Evolutionary conservation across 176 grass and related monocot species (phyloP), one percentile per base, ranked within the genome.

Genomic region (Ananas comosus): DNA sequence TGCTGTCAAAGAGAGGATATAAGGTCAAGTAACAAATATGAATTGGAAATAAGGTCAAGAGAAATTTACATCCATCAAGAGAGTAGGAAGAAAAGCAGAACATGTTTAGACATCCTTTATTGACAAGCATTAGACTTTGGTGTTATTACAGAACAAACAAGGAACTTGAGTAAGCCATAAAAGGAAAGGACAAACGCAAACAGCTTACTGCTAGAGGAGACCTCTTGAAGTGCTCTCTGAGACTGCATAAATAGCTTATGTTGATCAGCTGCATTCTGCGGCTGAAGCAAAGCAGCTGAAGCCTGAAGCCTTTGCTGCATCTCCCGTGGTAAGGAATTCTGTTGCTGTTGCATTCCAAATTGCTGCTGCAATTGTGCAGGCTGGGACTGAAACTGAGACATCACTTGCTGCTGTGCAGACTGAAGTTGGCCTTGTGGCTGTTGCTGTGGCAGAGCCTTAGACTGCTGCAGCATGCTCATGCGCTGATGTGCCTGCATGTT

Each of bases 141-240:
- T 8, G 12, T 25, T 18, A n/a, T 6, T 42, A 42, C 33, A 42
- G 33, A 42, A 42, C 33, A 7, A 42, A 42, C 33, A 42, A 42
- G 33, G 4, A 42, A 42, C 5, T 42, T 42, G 33, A 42, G 33
- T 42, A 42, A 42, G 33, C 33, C 33, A 4, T 24, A 9, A 74
- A 74, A 10, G 11, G 8, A 64, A 64, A 23, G 12, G 22, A 64
- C 29, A 48, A 47, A 17, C 29, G 48, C 48, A 68, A 42, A 50
- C 57, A 80, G 76, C 86, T 88, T 92, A 90, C 94, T 84, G 68
- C 89, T 97, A 74, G 94, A 92, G 53, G 93, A 90, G 70, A 88
- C 89, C 71, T 97, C 89, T 78, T 78, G 88, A 75, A 79, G 78
- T 17, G 66, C 80, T 67, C 83, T 82, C 51, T 66, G 83, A 53